These are phyloP conservation scores for Rheum nobile DNA, from an alignment of 148 eudicot species.

Conservation along the genomic window DNA sequence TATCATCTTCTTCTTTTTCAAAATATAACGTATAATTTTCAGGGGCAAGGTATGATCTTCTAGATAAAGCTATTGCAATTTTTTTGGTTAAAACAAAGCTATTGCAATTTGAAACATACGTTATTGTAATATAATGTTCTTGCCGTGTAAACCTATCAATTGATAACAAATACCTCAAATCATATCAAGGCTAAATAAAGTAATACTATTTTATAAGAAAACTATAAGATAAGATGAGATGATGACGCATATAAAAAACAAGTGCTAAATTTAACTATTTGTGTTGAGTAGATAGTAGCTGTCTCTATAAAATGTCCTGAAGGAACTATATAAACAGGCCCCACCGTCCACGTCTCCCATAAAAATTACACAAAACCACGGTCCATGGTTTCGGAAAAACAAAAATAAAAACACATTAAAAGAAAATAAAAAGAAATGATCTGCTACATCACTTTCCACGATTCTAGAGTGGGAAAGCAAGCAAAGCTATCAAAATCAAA, in stretches of 20 bases:
- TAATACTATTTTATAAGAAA: neutral
- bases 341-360: neutral
- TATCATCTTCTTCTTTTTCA: too few relatives aligned
- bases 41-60: neutral
- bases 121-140: neutral
- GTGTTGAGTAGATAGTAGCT: neutral
- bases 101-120: neutral
- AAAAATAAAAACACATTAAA: neutral
- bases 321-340: neutral
- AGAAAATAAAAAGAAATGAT: neutral
- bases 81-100: too few relatives aligned
- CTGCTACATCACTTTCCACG: slow-evolving; percentile 6
- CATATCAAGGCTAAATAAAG: neutral
- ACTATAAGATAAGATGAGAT: neutral
- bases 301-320: neutral
- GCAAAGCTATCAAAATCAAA: slow-evolving; percentile 5
- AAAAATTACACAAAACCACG: neutral
- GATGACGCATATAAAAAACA: neutral
- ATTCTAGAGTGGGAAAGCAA: slow-evolving; percentile 10
- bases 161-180: neutral
- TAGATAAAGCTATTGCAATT: neutral
- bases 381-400: neutral
- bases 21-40: neutral
- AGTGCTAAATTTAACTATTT: neutral
- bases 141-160: neutral